A percentile compares a stretch with the other conserved stretches of the same genome.
Evolutionary conservation across 352 stramenopile species (phyloP).

Genomic region (Phytophthora sojae): DNA sequence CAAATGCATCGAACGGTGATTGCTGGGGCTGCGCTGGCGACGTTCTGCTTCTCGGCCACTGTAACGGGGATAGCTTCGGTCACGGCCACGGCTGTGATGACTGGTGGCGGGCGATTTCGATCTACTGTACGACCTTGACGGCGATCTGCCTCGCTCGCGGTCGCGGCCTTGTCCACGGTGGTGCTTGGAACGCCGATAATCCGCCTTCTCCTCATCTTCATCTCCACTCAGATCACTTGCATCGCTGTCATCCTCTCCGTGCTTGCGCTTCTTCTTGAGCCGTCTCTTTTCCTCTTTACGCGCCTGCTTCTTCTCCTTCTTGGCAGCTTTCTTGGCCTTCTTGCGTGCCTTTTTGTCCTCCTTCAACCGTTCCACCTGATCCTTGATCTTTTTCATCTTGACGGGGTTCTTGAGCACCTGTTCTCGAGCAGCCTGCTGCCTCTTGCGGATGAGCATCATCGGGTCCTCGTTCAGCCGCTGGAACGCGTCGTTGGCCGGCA

Average conservation of each 20-base stretch:
- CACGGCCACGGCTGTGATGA: not conserved
- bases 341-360: slow-evolving; percentile 82
- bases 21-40: slow-evolving; percentile 9
- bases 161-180: slow-evolving; percentile 15
- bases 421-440: slow-evolving; percentile 79
- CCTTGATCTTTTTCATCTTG: slow-evolving; percentile 91
- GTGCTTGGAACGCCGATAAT: slow-evolving; percentile 14
- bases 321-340: slow-evolving; percentile 72
- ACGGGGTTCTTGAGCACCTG: slow-evolving; percentile 92
- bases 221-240: slow-evolving; percentile 19
- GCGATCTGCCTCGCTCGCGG: slow-evolving; percentile 17
- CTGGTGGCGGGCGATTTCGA: slow-evolving; percentile 18
- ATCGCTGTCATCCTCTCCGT: slow-evolving; percentile 29
- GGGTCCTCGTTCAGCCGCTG: slow-evolving; percentile 95
- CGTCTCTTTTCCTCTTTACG: slow-evolving; percentile 44
- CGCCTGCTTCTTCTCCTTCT: slow-evolving; percentile 69
- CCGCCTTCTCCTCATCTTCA: slow-evolving; percentile 27
- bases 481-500: slow-evolving; percentile 92
- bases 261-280: slow-evolving; percentile 59
- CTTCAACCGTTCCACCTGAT: slow-evolving; percentile 76
- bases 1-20: slow-evolving; percentile 6
- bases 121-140: slow-evolving; percentile 21
- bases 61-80: slow-evolving; percentile 1
- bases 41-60: slow-evolving; percentile 9
- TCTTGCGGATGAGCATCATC: slow-evolving; percentile 95